These are phyloP conservation scores for Taxawa tesnikishii DNA, from an alignment of 2,329 filamentous ascomycete species.

Conservation along the genomic window DNA sequence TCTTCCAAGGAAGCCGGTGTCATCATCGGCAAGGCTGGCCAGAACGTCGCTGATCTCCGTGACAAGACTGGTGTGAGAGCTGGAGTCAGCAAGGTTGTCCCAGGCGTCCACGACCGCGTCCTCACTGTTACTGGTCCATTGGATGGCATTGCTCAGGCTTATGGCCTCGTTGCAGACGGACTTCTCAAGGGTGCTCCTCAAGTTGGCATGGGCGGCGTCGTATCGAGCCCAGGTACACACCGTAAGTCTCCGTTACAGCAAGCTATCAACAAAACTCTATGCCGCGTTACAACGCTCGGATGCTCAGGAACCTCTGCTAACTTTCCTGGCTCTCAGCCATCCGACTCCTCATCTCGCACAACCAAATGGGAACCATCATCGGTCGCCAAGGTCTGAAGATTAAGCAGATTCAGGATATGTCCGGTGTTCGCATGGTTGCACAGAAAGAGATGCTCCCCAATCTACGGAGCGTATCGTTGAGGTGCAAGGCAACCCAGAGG, in stretches of 20 bases:
- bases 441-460: constrained; percentile 99
- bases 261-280: too few species aligned
- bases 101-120: constrained; percentile 93
- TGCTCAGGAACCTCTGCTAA: too few species aligned
- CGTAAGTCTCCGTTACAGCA: constrained; percentile 71
- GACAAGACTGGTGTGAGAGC: constrained; percentile 98
- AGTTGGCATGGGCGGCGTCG: constrained; percentile 89
- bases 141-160: constrained; percentile 80
- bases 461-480: constrained; percentile 97
- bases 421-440: constrained; percentile 95
- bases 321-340: constrained; percentile 50
- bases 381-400: constrained; percentile 94
- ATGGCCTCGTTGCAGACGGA: constrained; percentile 82
- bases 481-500: constrained; percentile 85
- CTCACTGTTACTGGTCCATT: constrained; percentile 87
- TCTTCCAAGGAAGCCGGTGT: constrained; percentile 98
- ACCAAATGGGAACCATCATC: constrained; percentile 99
- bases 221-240: constrained; percentile 81
- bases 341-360: constrained; percentile 96
- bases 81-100: constrained; percentile 96
- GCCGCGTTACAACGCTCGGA: too few species aligned
- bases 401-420: constrained; percentile 97
- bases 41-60: constrained; percentile 93
- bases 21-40: constrained; percentile 96
- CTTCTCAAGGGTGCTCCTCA: constrained; percentile 86